Base-by-base conservation (phyloP, 345 rosid genomes). In the Citrus reticulata region DNA sequence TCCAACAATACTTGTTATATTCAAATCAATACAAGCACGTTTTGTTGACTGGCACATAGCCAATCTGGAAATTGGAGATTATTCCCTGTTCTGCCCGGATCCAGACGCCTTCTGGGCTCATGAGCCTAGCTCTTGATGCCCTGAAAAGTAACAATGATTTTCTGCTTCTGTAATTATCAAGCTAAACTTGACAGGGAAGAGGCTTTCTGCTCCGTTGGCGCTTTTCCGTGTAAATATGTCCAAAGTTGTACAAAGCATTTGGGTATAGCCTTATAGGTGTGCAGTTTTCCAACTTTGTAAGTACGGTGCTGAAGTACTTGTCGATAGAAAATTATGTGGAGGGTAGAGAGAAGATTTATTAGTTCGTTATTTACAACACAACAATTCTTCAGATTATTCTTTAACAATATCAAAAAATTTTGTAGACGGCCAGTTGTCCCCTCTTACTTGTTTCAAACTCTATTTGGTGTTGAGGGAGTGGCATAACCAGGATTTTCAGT, bases 101-200 rank as follows among this genome's bases (percentile, higher is more conserved):
- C 95, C 97, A 7, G 94, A 94, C 81, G 81, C 97, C 14, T 96
- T 94, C 83, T 96, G 99, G 98, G 96, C 94, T 2, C 88, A 92
- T 63, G 99, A 95, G 78, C 81, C 95, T 55, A 83, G 80, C 78
- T 89, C 90, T 63, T 93, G 92, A 8, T 25, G 27, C 61, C 9
- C 37, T 9, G 34, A n/a, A 2, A 74, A 29, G 25, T 10, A 64
- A 49, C 29, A 42, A 30, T 13, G 14, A 61, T 14, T 6, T 63
- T 30, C 9, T 35, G 70, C 42, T 17, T 20, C 57, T 19, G 29
- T 60, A 24, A 42, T 37, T 37, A 25, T 49, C 40, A 5, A 29
- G 68, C 70, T 2, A 34, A 17, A 76, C 65, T 39, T 17, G n/a
- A 30, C 71, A 24, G 4, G 32, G 16, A 81, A 66, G 73, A 46